Evolutionary conservation across 2,329 filamentous ascomycete species (phyloP), one percentile per base, ranked within the genome.

Genomic region (Exophiala aquamarina): DNA sequence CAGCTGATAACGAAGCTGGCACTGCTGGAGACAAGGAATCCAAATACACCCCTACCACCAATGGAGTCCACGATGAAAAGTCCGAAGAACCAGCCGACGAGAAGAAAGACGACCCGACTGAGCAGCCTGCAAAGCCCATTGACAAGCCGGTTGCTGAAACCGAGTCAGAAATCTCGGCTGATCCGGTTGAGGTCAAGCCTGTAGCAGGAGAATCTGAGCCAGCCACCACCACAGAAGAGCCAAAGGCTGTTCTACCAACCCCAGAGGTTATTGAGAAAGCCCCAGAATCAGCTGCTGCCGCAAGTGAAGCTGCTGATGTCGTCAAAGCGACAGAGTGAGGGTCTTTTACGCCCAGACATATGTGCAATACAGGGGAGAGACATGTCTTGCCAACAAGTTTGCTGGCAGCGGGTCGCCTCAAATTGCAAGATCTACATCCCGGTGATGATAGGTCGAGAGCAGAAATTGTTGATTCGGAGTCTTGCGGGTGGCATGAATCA

Each of bases 21-120:
- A 47, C 57, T n/a, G 57, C 59, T 46, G 49, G 66, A 73, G 77
- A 49, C 20, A 66, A 69, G 26, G 71, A 73, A 5, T 64, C 68
- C 38, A 78, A 77, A 60, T 64, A 65, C 15, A 45, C 49, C 15
- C 52, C 54, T n/a, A 47, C 57, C 32, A 64, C 67, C 13, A 66
- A 66, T 33, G 62, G 67, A n/a, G 60, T 68, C 29, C 58, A 66
- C 41, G 57, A 61, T 36, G 47, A 58, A 31, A 63, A 62, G 20
- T 57, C 58, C 2, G 63, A 60, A 10, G 61, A 66, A 26, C 58
- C 58, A 11, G 63, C 60, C 40, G 43, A 53, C 26, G 65, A 66
- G 33, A 67, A 67, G 48, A 54, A 62, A 21, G 55, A 61, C 35
- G 56, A 47, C 10, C 34, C 51, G 15, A 48, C 56, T 18, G 50